Evolutionary conservation across 805 yeast species (phyloP).

Genomic region (Ogataea dorogensis): DNA sequence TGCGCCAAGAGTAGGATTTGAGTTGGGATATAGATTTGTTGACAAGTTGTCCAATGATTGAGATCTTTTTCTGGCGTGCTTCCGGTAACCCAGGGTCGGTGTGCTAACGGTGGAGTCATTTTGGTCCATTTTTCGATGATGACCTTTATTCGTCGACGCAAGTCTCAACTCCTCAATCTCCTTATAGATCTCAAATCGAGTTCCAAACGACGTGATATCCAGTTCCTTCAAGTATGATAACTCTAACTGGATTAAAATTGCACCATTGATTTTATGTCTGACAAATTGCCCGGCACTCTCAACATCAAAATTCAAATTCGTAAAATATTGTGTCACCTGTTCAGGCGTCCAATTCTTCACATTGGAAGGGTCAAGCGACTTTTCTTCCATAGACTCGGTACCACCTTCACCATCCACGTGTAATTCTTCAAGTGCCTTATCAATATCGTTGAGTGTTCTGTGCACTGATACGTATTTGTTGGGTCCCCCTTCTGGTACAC

Average conservation of each 20-base stretch:
- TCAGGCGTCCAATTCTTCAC: conserved; percentile 77
- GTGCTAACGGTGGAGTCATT: neutral
- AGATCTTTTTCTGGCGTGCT: conserved; percentile 48
- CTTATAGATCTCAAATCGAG: conserved; percentile 86
- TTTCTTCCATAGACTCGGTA: neutral
- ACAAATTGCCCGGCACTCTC: conserved; percentile 77
- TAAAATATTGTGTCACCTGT: conserved; percentile 79
- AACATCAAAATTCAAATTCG: conserved; percentile 67
- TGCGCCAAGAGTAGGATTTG: too few relatives aligned
- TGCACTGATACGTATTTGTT: conserved; percentile 40
- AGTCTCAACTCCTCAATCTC: conserved; percentile 71
- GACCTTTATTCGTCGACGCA: conserved; percentile 22
- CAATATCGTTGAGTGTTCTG: conserved; percentile 67
- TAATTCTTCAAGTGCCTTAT: conserved; percentile 66
- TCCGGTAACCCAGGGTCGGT: conserved; percentile 3
- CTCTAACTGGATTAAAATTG: conserved; percentile 81
- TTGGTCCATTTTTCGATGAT: conserved; percentile 1
- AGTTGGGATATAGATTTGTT: conserved; percentile 4
- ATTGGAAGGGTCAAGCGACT: conserved; percentile 42
- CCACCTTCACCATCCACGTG: conserved; percentile 26
- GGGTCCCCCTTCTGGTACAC: neutral
- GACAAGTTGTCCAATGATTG: conserved; percentile 46
- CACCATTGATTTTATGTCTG: conserved; percentile 86
- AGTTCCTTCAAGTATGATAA: conserved; percentile 84
- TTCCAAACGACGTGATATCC: conserved; percentile 90